Conservation (phyloP, 768 basidiomycete genomes). For the Boletus subparvulus region DNA sequence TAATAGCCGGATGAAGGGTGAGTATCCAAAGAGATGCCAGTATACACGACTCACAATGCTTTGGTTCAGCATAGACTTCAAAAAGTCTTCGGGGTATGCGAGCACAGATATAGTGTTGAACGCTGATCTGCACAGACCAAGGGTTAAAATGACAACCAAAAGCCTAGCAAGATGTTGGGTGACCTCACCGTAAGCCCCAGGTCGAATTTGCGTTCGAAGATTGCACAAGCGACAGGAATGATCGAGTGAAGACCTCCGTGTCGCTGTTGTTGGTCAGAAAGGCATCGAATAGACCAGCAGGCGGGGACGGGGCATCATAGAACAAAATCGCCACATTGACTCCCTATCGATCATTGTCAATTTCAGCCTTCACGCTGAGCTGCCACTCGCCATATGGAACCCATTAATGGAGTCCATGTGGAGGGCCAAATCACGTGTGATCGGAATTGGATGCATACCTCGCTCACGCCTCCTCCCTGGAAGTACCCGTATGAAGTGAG, state of each 20-base stretch:
- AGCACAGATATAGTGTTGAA: conserved; percentile 28
- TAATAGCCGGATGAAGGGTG: conserved; percentile 11
- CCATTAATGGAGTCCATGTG: background rate
- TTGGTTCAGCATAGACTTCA: conserved; percentile 19
- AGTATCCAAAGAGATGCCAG: background rate
- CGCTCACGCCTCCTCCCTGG: conserved; percentile 30
- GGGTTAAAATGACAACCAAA: background rate
- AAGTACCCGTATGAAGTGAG: conserved; percentile 41
- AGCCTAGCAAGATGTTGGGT: background rate
- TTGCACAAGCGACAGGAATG: conserved; percentile 26
- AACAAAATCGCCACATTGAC: conserved; percentile 43
- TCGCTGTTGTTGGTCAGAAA: conserved; percentile 27
- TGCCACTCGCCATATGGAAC: background rate
- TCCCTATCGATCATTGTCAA: conserved; percentile 9
- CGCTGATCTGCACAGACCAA: conserved; percentile 13
- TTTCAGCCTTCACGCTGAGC: background rate
- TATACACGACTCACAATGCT: conserved; percentile 12
- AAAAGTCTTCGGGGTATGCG: conserved; percentile 17
- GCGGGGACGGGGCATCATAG: conserved; percentile 48
- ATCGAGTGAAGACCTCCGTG: conserved; percentile 18
- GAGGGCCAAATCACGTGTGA: conserved; percentile 1
- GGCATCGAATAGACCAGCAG: conserved; percentile 25
- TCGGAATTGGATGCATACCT: conserved; percentile 30
- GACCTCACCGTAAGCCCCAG: conserved; percentile 24
- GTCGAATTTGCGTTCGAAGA: conserved; percentile 18